These are phyloP conservation scores for Cladorrhinum sp. DNA, from an alignment of 2,329 filamentous ascomycete genomes.

Conservation along the genomic window DNA sequence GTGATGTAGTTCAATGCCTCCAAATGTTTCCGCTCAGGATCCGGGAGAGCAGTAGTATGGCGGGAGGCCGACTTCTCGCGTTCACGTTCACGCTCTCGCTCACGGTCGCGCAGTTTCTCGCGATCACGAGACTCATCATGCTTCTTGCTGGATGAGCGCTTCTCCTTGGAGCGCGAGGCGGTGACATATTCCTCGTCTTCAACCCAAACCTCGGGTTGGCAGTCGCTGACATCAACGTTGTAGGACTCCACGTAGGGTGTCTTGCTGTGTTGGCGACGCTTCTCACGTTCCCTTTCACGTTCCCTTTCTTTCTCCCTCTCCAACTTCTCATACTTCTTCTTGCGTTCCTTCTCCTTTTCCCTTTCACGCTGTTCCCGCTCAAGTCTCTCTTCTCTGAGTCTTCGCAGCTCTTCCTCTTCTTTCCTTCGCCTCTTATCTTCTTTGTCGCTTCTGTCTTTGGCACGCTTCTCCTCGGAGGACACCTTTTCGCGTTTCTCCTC, in stretches of 20 bases:
- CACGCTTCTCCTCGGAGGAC: constrained; percentile 33
- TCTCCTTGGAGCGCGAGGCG: constrained; percentile 26
- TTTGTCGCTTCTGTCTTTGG: constrained; percentile 36
- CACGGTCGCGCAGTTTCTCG: constrained; percentile 15
- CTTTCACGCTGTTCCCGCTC: constrained; percentile 32
- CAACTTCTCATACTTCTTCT: constrained; percentile 30
- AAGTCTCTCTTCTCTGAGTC: constrained; percentile 38
- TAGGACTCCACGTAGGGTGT: constrained; percentile 28
- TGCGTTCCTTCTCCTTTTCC: constrained; percentile 33
- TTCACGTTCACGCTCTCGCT: constrained; percentile 15
- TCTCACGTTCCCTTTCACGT: constrained; percentile 32
- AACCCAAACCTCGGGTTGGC: constrained; percentile 17
- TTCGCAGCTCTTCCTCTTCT: constrained; percentile 30
- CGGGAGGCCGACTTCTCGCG: constrained; percentile 28
- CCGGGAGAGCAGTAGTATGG: constrained; percentile 10
- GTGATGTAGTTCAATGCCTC: constrained; percentile 24
- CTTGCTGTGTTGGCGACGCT: constrained; percentile 26
- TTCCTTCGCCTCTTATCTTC: constrained; percentile 32
- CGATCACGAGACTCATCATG: constrained; percentile 27
- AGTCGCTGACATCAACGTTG: constrained; percentile 8
- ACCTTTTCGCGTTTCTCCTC: constrained; percentile 36
- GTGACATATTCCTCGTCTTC: constrained; percentile 27
- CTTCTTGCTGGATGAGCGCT: constrained; percentile 32
- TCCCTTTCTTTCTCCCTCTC: constrained; percentile 35
- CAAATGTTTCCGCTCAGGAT: constrained; percentile 16